phyloP scores from a whole-genome alignment of 73 alveolate genomes.

The Paramecium caudatum region DNA sequence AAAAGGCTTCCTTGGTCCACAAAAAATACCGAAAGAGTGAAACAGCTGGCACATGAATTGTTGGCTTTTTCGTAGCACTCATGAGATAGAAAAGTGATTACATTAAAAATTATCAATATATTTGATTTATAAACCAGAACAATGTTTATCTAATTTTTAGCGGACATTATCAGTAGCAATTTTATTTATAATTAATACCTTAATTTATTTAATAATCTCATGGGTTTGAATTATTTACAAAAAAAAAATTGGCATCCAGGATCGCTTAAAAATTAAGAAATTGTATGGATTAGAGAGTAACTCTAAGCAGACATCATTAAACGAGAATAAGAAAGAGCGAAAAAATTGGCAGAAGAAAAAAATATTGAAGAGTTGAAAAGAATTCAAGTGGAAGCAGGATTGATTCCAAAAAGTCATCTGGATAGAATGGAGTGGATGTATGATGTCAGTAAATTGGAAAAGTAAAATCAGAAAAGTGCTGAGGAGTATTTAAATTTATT shows the following conservation, averaged over 20 bases:
- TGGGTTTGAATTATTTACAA: conserved; percentile 86
- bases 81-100: background rate
- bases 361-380: conserved; percentile 89
- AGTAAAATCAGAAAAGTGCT: conserved; percentile 30
- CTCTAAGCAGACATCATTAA: conserved; percentile 81
- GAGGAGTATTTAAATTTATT: conserved; percentile 17
- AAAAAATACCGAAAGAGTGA: conserved; percentile 25
- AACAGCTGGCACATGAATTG: conserved; percentile 23
- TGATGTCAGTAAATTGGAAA: conserved; percentile 77
- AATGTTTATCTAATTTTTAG: too few relatives aligned
- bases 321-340: conserved; percentile 85
- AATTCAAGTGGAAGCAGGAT: conserved; percentile 90
- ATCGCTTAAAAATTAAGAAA: conserved; percentile 87
- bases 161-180: too few relatives aligned
- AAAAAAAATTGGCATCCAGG: conserved; percentile 95
- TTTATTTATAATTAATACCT: too few relatives aligned
- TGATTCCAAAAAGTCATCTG: conserved; percentile 89
- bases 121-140: too few relatives aligned
- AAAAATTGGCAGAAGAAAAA: conserved; percentile 90
- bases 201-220: too few relatives aligned
- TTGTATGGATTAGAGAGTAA: conserved; percentile 92
- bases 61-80: background rate
- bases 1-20: conserved; percentile 51
- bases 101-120: too few relatives aligned
- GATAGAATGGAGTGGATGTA: conserved; percentile 95